These are phyloP conservation scores for Globisporangium barbulae DNA, from an alignment of 352 stramenopile species.

Conservation along the genomic window DNA sequence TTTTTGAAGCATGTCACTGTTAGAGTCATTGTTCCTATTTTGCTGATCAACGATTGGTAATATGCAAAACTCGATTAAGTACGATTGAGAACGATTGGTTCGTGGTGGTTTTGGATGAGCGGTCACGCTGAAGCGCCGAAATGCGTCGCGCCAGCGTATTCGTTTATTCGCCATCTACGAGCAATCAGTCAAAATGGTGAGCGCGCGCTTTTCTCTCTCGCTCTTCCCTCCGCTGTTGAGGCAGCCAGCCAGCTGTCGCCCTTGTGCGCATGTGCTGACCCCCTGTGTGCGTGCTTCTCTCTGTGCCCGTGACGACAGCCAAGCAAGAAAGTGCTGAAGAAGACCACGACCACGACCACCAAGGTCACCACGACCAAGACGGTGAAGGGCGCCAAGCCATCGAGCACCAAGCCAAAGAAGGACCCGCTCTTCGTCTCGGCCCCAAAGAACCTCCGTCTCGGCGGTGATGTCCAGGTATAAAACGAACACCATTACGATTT, in stretches of 20 bases:
- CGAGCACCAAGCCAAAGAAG: slow-evolving; percentile 78
- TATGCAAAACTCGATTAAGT: background rate
- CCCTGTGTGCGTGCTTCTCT: background rate
- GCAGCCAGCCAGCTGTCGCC: background rate
- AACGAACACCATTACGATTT: slow-evolving; percentile 13
- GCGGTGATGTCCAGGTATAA: slow-evolving; percentile 94
- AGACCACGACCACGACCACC: slow-evolving; percentile 63
- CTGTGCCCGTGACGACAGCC: slow-evolving; percentile 27
- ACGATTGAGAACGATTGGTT: slow-evolving; percentile 1
- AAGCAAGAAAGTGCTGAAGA: slow-evolving; percentile 85
- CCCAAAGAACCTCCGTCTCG: slow-evolving; percentile 95
- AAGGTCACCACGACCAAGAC: slow-evolving; percentile 55
- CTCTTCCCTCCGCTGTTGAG: background rate
- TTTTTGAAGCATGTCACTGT: background rate
- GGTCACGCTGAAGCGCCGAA: background rate
- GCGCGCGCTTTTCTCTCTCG: background rate
- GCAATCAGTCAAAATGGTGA: slow-evolving; percentile 54
- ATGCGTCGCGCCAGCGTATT: slow-evolving; percentile 27
- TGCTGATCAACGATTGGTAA: background rate
- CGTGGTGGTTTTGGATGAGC: background rate
- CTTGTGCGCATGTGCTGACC: slow-evolving; percentile 1
- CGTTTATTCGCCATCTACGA: slow-evolving; percentile 87
- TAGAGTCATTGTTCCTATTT: background rate
- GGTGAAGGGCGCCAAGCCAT: slow-evolving; percentile 58
- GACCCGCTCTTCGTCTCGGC: slow-evolving; percentile 93